These are phyloP conservation scores for Ogataea methylovora DNA, from an alignment of 805 yeast species.

Conservation along the genomic window DNA sequence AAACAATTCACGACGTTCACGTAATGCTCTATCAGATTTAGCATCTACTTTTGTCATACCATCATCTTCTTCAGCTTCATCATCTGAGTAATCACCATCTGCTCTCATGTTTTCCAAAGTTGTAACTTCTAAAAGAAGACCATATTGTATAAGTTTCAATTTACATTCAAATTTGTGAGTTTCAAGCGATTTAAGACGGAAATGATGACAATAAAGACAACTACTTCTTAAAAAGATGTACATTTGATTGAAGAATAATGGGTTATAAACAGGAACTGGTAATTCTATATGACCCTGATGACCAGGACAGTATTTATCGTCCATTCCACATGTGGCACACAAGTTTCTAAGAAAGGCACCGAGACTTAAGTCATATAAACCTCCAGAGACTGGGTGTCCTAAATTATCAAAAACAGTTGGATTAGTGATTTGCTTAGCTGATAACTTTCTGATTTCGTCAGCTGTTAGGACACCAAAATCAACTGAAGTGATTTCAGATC, in stretches of 20 bases:
- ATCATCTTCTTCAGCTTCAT: constrained; percentile 42
- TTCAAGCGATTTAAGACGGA: constrained; percentile 63
- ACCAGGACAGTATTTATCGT: constrained; percentile 93
- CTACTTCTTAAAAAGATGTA: constrained; percentile 75
- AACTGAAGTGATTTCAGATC: constrained; percentile 86
- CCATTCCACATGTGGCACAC: constrained; percentile 94
- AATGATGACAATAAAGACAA: constrained; percentile 86
- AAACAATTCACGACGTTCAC: constrained; percentile 54
- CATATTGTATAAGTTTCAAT: constrained; percentile 77
- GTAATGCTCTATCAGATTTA: constrained; percentile 33
- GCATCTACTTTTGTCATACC: constrained; percentile 19
- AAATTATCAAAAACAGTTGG: constrained; percentile 93
- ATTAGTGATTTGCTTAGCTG: constrained; percentile 92
- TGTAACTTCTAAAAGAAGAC: constrained; percentile 71
- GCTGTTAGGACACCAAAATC: constrained; percentile 84
- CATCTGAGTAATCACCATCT: constrained; percentile 29
- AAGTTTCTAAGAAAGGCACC: constrained; percentile 89
- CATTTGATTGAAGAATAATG: constrained; percentile 87
- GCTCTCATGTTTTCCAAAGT: constrained; percentile 60
- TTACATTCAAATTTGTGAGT: constrained; percentile 73
- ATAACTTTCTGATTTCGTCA: constrained; percentile 74
- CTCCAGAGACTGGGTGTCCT: constrained; percentile 93
- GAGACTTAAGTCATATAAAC: constrained; percentile 87
- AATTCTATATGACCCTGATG: constrained; percentile 97
- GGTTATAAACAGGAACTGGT: constrained; percentile 93